phyloP scores from a whole-genome alignment of 495 filamentous ascomycete species.

The Choiromyces venosus region DNA sequence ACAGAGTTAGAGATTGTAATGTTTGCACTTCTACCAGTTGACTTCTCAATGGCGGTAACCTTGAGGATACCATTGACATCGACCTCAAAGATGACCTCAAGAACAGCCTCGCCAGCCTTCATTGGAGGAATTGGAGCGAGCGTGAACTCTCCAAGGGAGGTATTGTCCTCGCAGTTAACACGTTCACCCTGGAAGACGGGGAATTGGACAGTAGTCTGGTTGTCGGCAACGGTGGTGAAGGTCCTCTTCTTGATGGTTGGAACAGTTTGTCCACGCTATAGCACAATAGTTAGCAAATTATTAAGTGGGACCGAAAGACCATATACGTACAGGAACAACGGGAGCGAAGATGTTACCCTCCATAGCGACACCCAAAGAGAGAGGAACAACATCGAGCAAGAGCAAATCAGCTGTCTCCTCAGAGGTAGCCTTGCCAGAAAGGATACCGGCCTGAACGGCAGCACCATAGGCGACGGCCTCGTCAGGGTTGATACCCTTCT shows the following conservation, averaged over 20 bases:
- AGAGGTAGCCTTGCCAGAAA: slow-evolving; percentile 92
- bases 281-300: background rate
- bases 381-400: slow-evolving; percentile 91
- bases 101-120: slow-evolving; percentile 95
- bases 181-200: slow-evolving; percentile 98
- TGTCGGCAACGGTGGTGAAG: slow-evolving; percentile 95
- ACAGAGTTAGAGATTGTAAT: slow-evolving; percentile 99
- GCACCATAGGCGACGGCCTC: slow-evolving; percentile 99
- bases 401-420: slow-evolving; percentile 94
- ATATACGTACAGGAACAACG: slow-evolving; percentile 56
- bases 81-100: slow-evolving; percentile 98
- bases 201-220: slow-evolving; percentile 96
- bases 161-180: slow-evolving; percentile 99
- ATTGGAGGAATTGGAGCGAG: slow-evolving; percentile 93
- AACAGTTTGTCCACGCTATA: slow-evolving; percentile 76
- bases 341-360: slow-evolving; percentile 99
- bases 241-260: slow-evolving; percentile 92
- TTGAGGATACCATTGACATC: slow-evolving; percentile 99
- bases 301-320: background rate
- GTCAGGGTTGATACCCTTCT: slow-evolving; percentile 99
- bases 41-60: slow-evolving; percentile 99
- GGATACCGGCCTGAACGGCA: slow-evolving; percentile 95
- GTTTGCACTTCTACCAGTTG: slow-evolving; percentile 94
- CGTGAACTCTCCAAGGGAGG: slow-evolving; percentile 96
- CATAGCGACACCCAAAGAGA: slow-evolving; percentile 99